Conservation (phyloP, 768 basidiomycete species). For the Psilocybe subaeruginosa region DNA sequence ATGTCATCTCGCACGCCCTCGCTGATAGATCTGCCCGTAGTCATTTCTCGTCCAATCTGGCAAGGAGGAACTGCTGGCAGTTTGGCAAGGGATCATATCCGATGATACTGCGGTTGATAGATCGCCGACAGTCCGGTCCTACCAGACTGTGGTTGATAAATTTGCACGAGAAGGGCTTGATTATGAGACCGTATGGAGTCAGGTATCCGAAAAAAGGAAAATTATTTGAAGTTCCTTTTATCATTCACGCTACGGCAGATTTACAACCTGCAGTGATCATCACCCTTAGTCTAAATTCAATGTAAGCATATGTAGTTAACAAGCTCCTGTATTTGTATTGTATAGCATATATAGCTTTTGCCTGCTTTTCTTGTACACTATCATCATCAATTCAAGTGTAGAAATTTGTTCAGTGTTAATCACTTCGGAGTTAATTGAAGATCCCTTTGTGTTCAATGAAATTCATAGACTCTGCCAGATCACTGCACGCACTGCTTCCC, state of each 20-base stretch:
- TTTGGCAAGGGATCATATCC: slow-evolving; percentile 27
- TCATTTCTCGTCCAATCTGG: slow-evolving; percentile 28
- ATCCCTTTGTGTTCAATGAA: too few relatives aligned
- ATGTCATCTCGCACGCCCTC: not conserved
- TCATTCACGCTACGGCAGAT: not conserved
- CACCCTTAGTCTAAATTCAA: too few relatives aligned
- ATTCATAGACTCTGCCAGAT: not conserved
- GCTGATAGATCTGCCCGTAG: slow-evolving; percentile 15
- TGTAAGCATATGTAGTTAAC: too few relatives aligned
- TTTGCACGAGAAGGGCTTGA: slow-evolving; percentile 32
- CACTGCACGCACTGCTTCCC: too few relatives aligned
- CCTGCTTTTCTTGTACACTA: too few relatives aligned
- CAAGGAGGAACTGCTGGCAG: slow-evolving; percentile 24
- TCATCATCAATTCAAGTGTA: too few relatives aligned
- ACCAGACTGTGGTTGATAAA: slow-evolving; percentile 27
- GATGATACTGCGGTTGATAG: slow-evolving; percentile 8
- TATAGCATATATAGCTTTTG: too few relatives aligned
- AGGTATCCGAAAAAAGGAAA: slow-evolving; percentile 20
- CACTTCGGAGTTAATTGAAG: too few relatives aligned
- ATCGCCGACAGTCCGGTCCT: slow-evolving; percentile 20
- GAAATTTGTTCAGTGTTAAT: not conserved
- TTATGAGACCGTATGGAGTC: slow-evolving; percentile 32
- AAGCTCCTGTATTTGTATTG: too few relatives aligned
- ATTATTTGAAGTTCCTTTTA: not conserved
- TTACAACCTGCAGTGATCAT: too few relatives aligned